Base-by-base conservation (phyloP, 805 yeast genomes). In the Candida multigemmis region DNA sequence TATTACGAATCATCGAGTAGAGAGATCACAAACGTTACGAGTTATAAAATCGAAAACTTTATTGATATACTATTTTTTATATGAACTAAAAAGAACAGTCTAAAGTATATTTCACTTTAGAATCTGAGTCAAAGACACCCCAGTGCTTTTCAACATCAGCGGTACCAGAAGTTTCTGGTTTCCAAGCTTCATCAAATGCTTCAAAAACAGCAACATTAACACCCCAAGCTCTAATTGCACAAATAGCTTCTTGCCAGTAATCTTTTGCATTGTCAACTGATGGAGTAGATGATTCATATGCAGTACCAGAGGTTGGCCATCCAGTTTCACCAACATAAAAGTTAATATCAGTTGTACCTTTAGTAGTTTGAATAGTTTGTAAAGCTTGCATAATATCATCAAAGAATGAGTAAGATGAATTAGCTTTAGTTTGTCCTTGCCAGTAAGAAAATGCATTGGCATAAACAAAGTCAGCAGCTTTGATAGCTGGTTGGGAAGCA, bases 281-380 rank as follows among this genome's bases (percentile, higher is more conserved):
- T 46, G 96, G 96, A 16, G 56, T 51, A 27, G 96, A 62, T 38
- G 47, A 33, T 50, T 74, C 85, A 45, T 59, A 86, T 49, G 63
- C 57, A 34, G 84, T 73, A 56, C 96, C 96, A 5, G 68, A 75
- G 18, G 94, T 71, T 53, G 96, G 94, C 94, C 96, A 86, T 44
- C 96, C 96, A 39, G 96, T 86, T 68, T 87, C 96, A 57, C 96
- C 96, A 46, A 86, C 91, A 86, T 89, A 87, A 69, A 87, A 85
- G 32, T 75, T 69, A 45, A 89, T 71, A 58, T 85, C 87, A 33
- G 89, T 77, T 34, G 80, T 60, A 37, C 95, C 96, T 69, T 89
- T 87, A 44, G 71, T 57, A 42, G 84, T 65, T 70, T 89, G 96
- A 46, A 89, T 74, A 35, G 68, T 65, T 66, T 85, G 94, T 55